Base-by-base conservation (phyloP, 306 rosid genomes). In the Argentina anserina region DNA sequence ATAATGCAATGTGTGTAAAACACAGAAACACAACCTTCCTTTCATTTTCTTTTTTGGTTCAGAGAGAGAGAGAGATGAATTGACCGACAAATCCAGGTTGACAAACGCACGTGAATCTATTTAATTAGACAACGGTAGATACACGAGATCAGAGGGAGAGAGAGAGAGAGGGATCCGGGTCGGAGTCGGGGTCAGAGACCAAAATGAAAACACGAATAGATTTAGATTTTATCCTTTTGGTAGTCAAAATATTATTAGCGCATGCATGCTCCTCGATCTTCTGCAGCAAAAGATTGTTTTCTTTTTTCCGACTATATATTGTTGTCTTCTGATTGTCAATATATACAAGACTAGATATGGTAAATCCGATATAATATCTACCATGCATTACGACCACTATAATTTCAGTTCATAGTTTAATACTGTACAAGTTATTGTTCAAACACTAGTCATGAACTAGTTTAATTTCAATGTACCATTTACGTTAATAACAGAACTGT, bases 81-180 rank as follows among this genome's bases (percentile, higher is more conserved):
- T 93, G 96, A 89, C 97, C 97, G 89, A 90, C 96, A 89, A 83
- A 80, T 75, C 78, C 83, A 86, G 83, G 90, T 89, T 89, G 90
- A 87, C 89, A 82, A 86, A 71, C 82, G 88, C 93, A 93, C 97
- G 96, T 90, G 97, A 93, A 83, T 81, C 53, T 78, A 93, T 83
- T 90, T 76, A 86, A 80, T 75, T 82, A 80, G 64, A 66, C 77
- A 72, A 58, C 87, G 81, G 75, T 76, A 81, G 76, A 29, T 77
- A 69, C 82, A 60, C 79, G 69, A 76, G 73, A 70, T 14, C n/a
- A 11, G 36, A 36, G 45, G 70, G 10, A 56, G 39, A 72, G 65
- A 25, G 3, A 71, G 70, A 31, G 28, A 8, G 28, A 18, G 20
- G 61, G 56, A 55, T 55, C 61, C 63, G 20, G 36, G 63, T 56